Conservation (phyloP, 1,284 basidiomycete species). For the Ustilago tritici region DNA sequence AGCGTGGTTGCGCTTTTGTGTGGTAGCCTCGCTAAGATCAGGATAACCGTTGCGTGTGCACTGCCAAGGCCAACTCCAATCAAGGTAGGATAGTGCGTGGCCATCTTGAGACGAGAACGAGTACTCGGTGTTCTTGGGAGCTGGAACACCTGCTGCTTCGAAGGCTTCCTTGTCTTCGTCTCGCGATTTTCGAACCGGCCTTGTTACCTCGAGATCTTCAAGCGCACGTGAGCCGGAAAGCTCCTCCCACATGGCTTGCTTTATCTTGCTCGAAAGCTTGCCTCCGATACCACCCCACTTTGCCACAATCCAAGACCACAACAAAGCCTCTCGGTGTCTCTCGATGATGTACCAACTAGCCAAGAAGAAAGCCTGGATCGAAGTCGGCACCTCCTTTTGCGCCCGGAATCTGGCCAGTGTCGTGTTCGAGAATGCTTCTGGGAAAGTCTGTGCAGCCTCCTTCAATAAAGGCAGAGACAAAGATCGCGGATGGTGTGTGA, state of each 20-base stretch:
- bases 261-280: conserved; percentile 61
- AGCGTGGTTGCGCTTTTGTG: conserved; percentile 3
- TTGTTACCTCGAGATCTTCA: conserved; percentile 13
- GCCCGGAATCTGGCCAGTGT: conserved; percentile 51
- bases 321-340: conserved; percentile 58
- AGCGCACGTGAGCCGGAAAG: conserved; percentile 55
- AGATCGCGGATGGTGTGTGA: conserved; percentile 71
- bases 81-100: conserved; percentile 45
- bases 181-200: conserved; percentile 28
- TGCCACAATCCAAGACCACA: conserved; percentile 56
- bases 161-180: conserved; percentile 20
- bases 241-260: conserved; percentile 70
- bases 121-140: conserved; percentile 49
- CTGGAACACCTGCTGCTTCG: conserved; percentile 25
- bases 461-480: conserved; percentile 68
- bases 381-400: conserved; percentile 66
- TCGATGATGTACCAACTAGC: conserved; percentile 51
- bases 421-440: conserved; percentile 38
- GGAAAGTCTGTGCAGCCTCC: conserved; percentile 48
- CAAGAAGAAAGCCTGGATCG: conserved; percentile 70
- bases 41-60: conserved; percentile 44
- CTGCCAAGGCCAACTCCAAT: conserved; percentile 52
- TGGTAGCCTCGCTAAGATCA: conserved; percentile 29
- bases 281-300: conserved; percentile 66
- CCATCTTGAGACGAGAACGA: conserved; percentile 51